Evolutionary conservation across 441 rosid genomes (phyloP).

Genomic region (Gossypium trilobum): DNA sequence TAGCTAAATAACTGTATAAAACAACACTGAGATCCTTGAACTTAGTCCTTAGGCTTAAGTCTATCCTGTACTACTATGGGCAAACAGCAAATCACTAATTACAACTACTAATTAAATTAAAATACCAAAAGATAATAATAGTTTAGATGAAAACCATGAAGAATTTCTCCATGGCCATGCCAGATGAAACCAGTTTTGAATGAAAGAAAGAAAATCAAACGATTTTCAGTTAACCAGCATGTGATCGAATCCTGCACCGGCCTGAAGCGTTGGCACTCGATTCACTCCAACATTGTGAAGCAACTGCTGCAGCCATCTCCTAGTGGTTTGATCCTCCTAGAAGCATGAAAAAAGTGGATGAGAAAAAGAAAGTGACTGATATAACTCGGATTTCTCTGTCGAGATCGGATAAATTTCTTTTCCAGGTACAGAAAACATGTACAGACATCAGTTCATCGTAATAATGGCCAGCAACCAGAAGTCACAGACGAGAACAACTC

Average conservation of each 20-base stretch:
- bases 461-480: no score
- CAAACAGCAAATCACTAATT: neutral
- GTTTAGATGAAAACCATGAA: conserved; percentile 8
- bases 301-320: conserved; percentile 95
- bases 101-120: neutral
- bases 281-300: conserved; percentile 73
- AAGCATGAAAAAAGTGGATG: conserved; percentile 3
- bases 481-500: no score
- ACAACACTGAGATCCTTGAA: neutral
- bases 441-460: neutral
- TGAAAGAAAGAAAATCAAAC: neutral
- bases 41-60: neutral
- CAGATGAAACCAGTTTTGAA: neutral
- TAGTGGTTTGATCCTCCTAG: conserved; percentile 92
- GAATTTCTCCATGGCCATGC: neutral
- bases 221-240: conserved; percentile 59
- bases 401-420: neutral
- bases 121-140: neutral
- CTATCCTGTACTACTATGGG: neutral
- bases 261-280: conserved; percentile 64
- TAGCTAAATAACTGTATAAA: neutral
- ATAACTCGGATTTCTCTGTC: neutral
- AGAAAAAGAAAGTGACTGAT: neutral
- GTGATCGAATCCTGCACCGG: conserved; percentile 78
- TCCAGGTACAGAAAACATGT: neutral